Evolutionary conservation across 2,329 filamentous ascomycete genomes (phyloP), one percentile per base, ranked within the genome.

Genomic region (Botrytis fragariae): DNA sequence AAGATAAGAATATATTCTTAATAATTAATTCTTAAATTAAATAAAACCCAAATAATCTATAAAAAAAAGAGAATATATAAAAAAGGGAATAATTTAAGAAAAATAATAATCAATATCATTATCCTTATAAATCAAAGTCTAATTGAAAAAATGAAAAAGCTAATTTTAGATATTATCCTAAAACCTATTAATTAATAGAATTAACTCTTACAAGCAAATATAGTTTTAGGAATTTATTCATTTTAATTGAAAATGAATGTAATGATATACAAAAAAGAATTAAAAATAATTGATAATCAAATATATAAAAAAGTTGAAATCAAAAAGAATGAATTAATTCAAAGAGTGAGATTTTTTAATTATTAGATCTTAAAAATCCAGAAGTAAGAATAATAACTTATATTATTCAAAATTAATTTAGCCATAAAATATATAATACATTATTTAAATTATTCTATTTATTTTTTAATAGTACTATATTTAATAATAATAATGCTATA

Each of bases 31-130:
- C 1, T 44, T 0, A 44, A 44, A 20, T 1, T 44, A 44, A 44
- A 1, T 18, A 0, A 2, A 44, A 1, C 0, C 1, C 0, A 20
- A 20, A 0, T 2, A 44, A 20, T 44, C 1, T 7, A 1, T 7
- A 44, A 44, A 1, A 3, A 20, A 44, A 44, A 44, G 1, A 0
- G 4, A 44, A 44, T 44, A 7, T 0, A 20, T 20, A 0, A 1
- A 44, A 20, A 20, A 20, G 2, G 7, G 1, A 7, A 1, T 42
- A 45, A 2, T 3, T 0, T 4, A 45, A 22, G 8, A 45, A 8
- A 0, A 22, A 0, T 0, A 22, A 8, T 45, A 9, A 9, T 45
- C 0, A 8, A 45, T 22, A 22, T 22, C 0, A 45, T 3, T 45
- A 22, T 0, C 0, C 2, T 45, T 45, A 3, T 0, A 45, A 9